Evolutionary conservation across 345 rosid species (phyloP).

Genomic region (Erodium maritimum): DNA sequence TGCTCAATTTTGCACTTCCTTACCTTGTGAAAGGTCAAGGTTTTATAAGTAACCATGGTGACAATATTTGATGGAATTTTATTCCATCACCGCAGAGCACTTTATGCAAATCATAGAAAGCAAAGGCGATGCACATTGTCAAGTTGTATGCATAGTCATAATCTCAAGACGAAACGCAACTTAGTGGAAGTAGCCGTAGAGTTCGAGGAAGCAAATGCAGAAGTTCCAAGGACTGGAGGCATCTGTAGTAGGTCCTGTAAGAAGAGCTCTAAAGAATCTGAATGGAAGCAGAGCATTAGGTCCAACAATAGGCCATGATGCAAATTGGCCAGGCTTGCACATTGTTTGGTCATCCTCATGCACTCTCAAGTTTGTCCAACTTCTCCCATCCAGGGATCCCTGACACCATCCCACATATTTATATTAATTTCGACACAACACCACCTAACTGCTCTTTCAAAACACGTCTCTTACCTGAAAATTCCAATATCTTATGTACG

Average conservation of each 20-base stretch:
- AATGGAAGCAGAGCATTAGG: conserved; percentile 66
- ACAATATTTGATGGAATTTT: no score
- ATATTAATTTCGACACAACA: not conserved
- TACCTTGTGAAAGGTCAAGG: no score
- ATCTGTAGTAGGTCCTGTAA: conserved; percentile 63
- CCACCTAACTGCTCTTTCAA: no score
- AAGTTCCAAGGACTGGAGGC: conserved; percentile 63
- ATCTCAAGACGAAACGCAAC: no score
- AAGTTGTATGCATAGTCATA: not conserved
- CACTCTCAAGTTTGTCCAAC: conserved; percentile 59
- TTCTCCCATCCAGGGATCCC: conserved; percentile 73
- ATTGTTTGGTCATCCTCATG: conserved; percentile 73
- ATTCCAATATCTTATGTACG: conserved; percentile 70
- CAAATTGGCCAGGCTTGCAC: conserved; percentile 74
- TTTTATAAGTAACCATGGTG: no score
- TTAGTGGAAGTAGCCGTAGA: conserved; percentile 71
- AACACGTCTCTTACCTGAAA: conserved; percentile 46
- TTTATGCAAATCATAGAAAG: not conserved
- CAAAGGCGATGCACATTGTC: not conserved
- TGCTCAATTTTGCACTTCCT: no score
- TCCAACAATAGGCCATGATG: conserved; percentile 70
- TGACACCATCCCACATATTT: no score
- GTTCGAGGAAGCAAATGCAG: conserved; percentile 83
- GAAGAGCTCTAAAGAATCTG: conserved; percentile 59
- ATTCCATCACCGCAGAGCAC: no score